phyloP scores from a whole-genome alignment of 768 basidiomycete species.

The Serendipita vermifera region DNA sequence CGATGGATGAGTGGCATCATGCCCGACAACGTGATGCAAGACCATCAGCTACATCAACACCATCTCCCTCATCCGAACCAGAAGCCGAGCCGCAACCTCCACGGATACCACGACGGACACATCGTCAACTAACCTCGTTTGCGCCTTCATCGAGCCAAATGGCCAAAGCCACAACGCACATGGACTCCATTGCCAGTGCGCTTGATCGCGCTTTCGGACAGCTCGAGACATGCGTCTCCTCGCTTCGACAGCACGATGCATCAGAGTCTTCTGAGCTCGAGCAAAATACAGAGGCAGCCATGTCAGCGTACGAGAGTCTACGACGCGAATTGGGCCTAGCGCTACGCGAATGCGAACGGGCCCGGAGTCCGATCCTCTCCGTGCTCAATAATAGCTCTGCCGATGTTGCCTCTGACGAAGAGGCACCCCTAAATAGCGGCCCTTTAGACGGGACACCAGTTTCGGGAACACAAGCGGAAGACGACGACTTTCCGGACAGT shows the following conservation, averaged over 20 bases:
- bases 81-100: neutral
- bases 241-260: constrained; percentile 34
- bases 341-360: constrained; percentile 70
- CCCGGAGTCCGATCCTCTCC: constrained; percentile 41
- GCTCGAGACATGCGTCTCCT: constrained; percentile 46
- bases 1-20: constrained; percentile 31
- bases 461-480: constrained; percentile 27
- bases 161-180: constrained; percentile 56
- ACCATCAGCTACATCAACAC: constrained; percentile 11
- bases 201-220: constrained; percentile 60
- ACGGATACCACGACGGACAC: neutral
- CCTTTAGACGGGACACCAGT: constrained; percentile 26
- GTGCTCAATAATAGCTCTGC: constrained; percentile 7
- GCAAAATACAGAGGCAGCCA: constrained; percentile 22
- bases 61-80: constrained; percentile 9
- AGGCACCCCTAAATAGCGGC: constrained; percentile 35
- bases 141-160: constrained; percentile 64
- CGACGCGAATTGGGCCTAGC: constrained; percentile 66
- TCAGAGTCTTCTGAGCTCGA: constrained; percentile 9
- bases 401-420: neutral
- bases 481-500: constrained; percentile 20
- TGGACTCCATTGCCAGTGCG: constrained; percentile 54
- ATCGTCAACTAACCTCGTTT: constrained; percentile 31
- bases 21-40: constrained; percentile 16
- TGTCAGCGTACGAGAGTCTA: constrained; percentile 63